Conservation (phyloP, 2,329 filamentous ascomycete species). For the Cercospora sp. region DNA sequence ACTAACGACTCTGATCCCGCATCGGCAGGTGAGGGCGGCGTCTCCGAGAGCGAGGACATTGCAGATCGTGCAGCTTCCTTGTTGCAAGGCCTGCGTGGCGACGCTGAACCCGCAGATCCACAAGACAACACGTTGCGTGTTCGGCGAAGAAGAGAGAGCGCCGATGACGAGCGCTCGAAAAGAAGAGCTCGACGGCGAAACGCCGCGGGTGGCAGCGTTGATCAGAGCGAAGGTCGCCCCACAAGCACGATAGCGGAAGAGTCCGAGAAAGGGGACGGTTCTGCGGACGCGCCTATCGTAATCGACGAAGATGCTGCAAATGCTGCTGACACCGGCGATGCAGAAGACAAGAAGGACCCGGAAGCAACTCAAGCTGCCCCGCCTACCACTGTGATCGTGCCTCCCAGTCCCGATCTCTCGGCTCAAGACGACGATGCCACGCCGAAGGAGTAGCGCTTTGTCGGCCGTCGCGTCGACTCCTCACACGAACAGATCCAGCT, state of each 20-base stretch:
- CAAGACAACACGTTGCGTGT: constrained; percentile 50
- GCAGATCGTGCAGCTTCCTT: constrained; percentile 81
- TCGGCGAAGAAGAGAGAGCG: constrained; percentile 69
- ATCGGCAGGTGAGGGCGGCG: constrained; percentile 37
- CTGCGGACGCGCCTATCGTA: constrained; percentile 13
- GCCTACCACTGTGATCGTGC: constrained; percentile 19
- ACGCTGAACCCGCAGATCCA: constrained; percentile 46
- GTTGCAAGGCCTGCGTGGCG: constrained; percentile 76
- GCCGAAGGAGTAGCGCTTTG: constrained; percentile 8
- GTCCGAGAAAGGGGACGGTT: constrained; percentile 17
- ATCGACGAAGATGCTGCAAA: constrained; percentile 3
- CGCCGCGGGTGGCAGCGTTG: constrained; percentile 37
- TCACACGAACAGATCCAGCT: background rate
- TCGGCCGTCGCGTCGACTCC: background rate
- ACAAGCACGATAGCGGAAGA: constrained; percentile 42
- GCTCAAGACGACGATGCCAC: constrained; percentile 13
- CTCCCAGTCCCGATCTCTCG: constrained; percentile 16
- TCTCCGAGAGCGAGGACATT: constrained; percentile 66
- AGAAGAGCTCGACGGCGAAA: constrained; percentile 58
- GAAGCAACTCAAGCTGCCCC: constrained; percentile 3
- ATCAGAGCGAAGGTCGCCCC: constrained; percentile 30
- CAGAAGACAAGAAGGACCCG: constrained; percentile 2
- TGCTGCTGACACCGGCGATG: background rate
- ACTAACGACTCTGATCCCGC: constrained; percentile 28
- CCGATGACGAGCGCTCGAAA: constrained; percentile 73